Evolutionary conservation across 2,329 filamentous ascomycete species (phyloP).

Genomic region (Byssochlamys sp.): DNA sequence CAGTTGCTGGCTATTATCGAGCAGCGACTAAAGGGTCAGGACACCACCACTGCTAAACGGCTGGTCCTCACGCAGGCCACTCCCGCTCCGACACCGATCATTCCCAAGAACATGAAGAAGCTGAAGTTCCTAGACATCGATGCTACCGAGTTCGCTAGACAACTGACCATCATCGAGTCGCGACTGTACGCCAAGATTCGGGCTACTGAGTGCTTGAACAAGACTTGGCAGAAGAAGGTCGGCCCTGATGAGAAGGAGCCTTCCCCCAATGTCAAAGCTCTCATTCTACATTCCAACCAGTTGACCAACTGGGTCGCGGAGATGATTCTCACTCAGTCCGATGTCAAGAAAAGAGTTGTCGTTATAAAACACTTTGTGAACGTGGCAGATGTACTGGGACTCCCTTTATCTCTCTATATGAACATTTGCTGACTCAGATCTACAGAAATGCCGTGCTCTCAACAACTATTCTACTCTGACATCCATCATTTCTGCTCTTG

Average conservation of each 20-base stretch:
- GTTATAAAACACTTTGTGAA: conserved; percentile 98
- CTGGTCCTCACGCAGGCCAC: conserved; percentile 78
- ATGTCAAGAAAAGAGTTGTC: conserved; percentile 89
- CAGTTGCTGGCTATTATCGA: conserved; percentile 80
- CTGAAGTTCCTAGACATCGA: conserved; percentile 97
- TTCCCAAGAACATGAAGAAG: conserved; percentile 99
- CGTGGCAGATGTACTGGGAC: conserved; percentile 67
- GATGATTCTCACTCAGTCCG: conserved; percentile 91
- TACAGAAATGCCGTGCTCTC: conserved; percentile 76
- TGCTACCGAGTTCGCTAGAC: conserved; percentile 88
- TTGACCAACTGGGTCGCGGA: conserved; percentile 99
- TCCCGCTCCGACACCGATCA: conserved; percentile 74
- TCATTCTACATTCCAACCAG: conserved; percentile 96
- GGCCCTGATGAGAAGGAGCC: conserved; percentile 61
- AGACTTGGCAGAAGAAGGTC: conserved; percentile 97
- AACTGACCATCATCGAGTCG: conserved; percentile 93
- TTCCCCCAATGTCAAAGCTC: conserved; percentile 84
- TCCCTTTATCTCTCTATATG: neutral
- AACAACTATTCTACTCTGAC: conserved; percentile 98
- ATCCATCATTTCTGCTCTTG: conserved; percentile 90
- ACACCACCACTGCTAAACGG: conserved; percentile 70
- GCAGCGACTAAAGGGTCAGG: conserved; percentile 77
- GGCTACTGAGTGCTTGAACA: conserved; percentile 90
- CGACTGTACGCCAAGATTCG: conserved; percentile 91
- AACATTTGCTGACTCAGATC: conserved; percentile 7